These are phyloP conservation scores for Thinopyrum elongatum DNA, from an alignment of 176 grass and related monocot species.

Conservation along the genomic window DNA sequence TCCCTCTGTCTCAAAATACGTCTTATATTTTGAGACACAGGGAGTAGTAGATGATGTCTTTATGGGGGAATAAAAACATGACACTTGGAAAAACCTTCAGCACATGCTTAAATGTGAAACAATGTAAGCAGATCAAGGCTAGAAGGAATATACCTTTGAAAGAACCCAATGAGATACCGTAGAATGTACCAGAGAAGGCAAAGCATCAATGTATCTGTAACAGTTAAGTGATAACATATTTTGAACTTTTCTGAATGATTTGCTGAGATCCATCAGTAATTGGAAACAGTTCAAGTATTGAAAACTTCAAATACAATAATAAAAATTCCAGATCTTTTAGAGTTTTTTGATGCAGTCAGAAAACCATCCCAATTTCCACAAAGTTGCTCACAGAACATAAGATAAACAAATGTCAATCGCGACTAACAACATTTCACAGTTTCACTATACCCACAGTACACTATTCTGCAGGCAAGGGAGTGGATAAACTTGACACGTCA, in stretches of 20 bases:
- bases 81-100: not conserved
- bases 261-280: constrained; percentile 9
- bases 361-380: not conserved
- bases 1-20: no score
- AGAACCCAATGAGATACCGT: constrained; percentile 47
- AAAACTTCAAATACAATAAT: not conserved
- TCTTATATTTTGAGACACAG: no score
- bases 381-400: not conserved
- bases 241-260: not conserved
- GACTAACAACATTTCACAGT: not conserved
- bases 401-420: not conserved
- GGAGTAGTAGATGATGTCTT: not conserved
- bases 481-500: not conserved
- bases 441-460: not conserved
- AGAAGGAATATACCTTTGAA: constrained; percentile 44
- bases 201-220: constrained; percentile 53
- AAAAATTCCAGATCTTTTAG: constrained; percentile 6
- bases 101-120: not conserved
- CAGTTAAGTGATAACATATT: constrained; percentile 42
- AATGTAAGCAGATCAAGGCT: constrained; percentile 1
- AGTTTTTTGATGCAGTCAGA: not conserved
- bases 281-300: not conserved
- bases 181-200: constrained; percentile 61
- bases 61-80: not conserved
- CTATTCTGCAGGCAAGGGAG: not conserved